Evolutionary conservation across 768 basidiomycete species (phyloP), one percentile per base, ranked within the genome.

Genomic region (Kwoniella sp.): DNA sequence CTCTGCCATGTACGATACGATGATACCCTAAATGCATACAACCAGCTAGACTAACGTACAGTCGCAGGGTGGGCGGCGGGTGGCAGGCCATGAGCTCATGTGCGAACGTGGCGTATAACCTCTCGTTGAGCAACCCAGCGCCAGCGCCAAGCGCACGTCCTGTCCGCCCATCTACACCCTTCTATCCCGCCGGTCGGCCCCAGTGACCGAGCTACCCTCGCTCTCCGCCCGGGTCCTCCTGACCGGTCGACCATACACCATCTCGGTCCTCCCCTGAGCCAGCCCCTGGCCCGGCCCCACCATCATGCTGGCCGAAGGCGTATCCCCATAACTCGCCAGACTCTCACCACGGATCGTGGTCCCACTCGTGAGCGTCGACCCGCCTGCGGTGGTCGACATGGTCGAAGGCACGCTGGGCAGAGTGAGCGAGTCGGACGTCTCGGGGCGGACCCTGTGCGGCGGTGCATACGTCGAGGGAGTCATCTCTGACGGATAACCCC

Each of bases 301-400:
- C 20, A n/a, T 23, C 22, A 41, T 41, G 2, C 36, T 26, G 17
- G 45, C 23, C 8, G 52, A 45, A 1, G 52, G 52, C n/a, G 44
- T 47, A 11, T 54, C 52, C 8, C 45, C 52, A 45, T 54, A 54
- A 25, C 43, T 46, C 28, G 52, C 45, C 22, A 54, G 31, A 54
- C 52, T 54, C 25, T 54, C 52, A 17, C 52, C 52, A 23, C 52
- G 26, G 14, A 54, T 47, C 44, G 52, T 46, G 20, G 29, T 47
- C 8, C 50, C 50, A 14, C 38, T 28, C 3, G 33, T 51, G 10
- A 43, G 15, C 5, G 41, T 51, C 26, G 47, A 32, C 12, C 41
- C 41, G 4, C 41, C 50, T 10, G 41, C 37, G 5, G 39, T 27
- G 2, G 50, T 43, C 4, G 50, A 52, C 44, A 41, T 47, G 28